Percentiles rank a stretch among this genome's conserved stretches.
Conservation (phyloP, 2,329 filamentous ascomycete genomes). For the Trichothecium roseum region DNA sequence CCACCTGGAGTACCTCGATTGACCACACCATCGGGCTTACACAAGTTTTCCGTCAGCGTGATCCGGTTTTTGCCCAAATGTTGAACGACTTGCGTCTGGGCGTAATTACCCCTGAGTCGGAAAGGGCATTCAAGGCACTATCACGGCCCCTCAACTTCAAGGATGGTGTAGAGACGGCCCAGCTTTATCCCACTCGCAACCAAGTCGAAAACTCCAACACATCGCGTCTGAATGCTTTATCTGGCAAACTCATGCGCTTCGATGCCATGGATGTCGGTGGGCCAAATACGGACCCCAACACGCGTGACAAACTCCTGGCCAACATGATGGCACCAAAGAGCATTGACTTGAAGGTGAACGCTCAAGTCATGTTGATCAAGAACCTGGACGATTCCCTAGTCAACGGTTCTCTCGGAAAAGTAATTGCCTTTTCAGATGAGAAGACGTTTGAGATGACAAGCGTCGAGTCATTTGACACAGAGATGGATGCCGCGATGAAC, state of each 20-base stretch:
- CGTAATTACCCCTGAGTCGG: slow-evolving; percentile 64
- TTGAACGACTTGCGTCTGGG: slow-evolving; percentile 96
- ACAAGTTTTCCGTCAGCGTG: slow-evolving; percentile 92
- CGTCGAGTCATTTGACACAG: slow-evolving; percentile 33
- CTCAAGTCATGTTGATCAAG: slow-evolving; percentile 99
- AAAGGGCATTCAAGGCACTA: slow-evolving; percentile 65
- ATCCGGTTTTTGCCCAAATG: slow-evolving; percentile 82
- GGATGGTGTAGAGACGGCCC: slow-evolving; percentile 63
- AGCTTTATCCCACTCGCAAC: slow-evolving; percentile 81
- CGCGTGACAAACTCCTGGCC: slow-evolving; percentile 66
- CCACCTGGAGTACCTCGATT: slow-evolving; percentile 85
- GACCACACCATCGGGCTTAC: slow-evolving; percentile 93
- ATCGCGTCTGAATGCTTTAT: slow-evolving; percentile 59
- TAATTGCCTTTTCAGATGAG: slow-evolving; percentile 38
- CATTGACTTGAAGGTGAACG: slow-evolving; percentile 77
- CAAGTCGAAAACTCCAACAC: slow-evolving; percentile 87
- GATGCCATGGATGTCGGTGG: slow-evolving; percentile 73
- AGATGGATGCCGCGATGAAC: slow-evolving; percentile 26
- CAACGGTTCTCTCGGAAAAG: slow-evolving; percentile 85
- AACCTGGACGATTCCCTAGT: slow-evolving; percentile 92
- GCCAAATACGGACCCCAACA: slow-evolving; percentile 48
- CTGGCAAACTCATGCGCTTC: slow-evolving; percentile 58
- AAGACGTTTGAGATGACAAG: slow-evolving; percentile 25
- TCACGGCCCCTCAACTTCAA: slow-evolving; percentile 60
- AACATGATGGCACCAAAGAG: slow-evolving; percentile 89